Base-by-base conservation (phyloP, 1,284 basidiomycete genomes). In the Heterobasidion occidentale region DNA sequence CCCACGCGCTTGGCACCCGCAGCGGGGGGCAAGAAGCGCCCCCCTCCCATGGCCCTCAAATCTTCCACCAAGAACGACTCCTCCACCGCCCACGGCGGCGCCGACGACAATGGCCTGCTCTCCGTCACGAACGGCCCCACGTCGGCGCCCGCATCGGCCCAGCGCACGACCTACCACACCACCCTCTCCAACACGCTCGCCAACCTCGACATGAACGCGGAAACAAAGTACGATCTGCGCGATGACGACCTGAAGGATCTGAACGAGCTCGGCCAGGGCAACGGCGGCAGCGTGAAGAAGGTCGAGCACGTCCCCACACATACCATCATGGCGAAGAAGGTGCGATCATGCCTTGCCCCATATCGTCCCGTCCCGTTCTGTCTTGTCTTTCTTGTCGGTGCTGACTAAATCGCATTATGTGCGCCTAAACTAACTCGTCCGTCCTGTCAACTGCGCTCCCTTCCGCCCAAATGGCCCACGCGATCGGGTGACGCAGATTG, bases 221-320 rank as follows among this genome's bases (percentile, higher is more conserved):
- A 90, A 70, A 82, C 83, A 64, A 88, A 87, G 66, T 82, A 79
- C 58, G 86, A 92, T 65, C 74, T 95, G 60, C 81, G 83, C 62
- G 86, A 87, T 63, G 88, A 90, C 66, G 92, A 95, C 70, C 74
- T 95, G 63, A 86, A 86, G 70, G 86, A 93, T 59, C 70, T 98
- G 36, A 78, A 82, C 34, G 96, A 99, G 70, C 80, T 99, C 3
- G 96, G 96, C 0, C 88, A 94, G 61, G 96, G 96, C n/a, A 98
- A 98, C 67, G 94, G 96, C 1, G 96, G 97, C 46, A 98, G 94
- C 53, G 97, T 99, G 56, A 92, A 91, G 70, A 93, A 92, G 73
- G 95, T 94, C n/a, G 83, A 92, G 70, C 94, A 97, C 69, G 77
- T 85, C n/a, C 92, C 93, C 33, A 92, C 90, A 45, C 85, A 88